Conservation (phyloP, 2,329 filamentous ascomycete species). For the Colletotrichum theobromicola region DNA sequence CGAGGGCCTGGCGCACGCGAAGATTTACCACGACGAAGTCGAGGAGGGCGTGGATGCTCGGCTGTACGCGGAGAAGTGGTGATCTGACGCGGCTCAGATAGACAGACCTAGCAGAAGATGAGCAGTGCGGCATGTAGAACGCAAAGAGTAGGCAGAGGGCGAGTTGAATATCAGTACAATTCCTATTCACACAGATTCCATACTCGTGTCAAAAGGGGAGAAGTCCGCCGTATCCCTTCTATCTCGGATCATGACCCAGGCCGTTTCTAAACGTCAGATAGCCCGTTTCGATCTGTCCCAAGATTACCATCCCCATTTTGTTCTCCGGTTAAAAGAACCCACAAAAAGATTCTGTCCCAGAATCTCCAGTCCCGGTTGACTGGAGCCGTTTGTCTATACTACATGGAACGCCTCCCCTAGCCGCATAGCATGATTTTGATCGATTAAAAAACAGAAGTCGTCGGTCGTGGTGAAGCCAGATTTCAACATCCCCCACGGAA, state of each 20-base stretch:
- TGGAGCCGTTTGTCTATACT: constrained; percentile 10
- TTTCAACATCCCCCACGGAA: background rate
- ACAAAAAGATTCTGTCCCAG: background rate
- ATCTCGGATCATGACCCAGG: background rate
- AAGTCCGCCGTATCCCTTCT: background rate
- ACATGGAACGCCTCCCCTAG: constrained; percentile 19
- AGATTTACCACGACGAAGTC: constrained; percentile 53
- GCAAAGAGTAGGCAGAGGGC: background rate
- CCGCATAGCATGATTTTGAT: background rate
- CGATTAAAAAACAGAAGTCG: background rate
- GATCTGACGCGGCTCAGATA: rapidly evolving
- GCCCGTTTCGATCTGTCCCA: background rate
- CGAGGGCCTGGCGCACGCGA: constrained; percentile 59
- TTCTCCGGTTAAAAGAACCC: background rate
- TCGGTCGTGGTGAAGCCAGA: background rate
- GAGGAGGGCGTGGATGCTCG: constrained; percentile 15
- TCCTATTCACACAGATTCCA: constrained; percentile 11
- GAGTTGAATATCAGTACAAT: constrained; percentile 16
- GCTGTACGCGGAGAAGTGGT: constrained; percentile 3
- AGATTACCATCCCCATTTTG: background rate
- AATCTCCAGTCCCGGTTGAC: background rate
- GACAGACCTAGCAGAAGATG: background rate
- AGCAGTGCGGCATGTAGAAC: background rate
- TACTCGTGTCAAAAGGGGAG: background rate
- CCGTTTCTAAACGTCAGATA: background rate